Evolutionary conservation across 345 rosid species (phyloP).

Genomic region (Aurinia saxatilis): DNA sequence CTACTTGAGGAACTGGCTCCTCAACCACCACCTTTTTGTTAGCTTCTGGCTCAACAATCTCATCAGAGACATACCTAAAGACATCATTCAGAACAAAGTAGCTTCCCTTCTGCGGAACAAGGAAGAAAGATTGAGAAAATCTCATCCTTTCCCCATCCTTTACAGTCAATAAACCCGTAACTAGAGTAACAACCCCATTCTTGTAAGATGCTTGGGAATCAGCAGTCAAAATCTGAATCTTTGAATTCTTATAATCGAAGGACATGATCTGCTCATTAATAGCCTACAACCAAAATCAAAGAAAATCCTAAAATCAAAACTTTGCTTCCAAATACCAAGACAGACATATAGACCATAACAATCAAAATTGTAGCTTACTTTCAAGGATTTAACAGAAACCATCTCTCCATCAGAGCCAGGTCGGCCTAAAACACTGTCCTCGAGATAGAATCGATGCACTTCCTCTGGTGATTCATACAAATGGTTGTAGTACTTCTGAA

Average conservation of each 20-base stretch:
- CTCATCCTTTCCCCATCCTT: conserved; percentile 42
- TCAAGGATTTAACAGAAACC: conserved; percentile 53
- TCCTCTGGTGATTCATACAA: conserved; percentile 37
- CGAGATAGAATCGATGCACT: conserved; percentile 61
- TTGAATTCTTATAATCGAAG: conserved; percentile 40
- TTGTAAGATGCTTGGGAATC: conserved; percentile 60
- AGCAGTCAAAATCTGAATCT: conserved; percentile 53
- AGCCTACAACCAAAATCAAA: conserved; percentile 35
- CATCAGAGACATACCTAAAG: conserved; percentile 57
- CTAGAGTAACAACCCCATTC: conserved; percentile 59
- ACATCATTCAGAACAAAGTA: conserved; percentile 81
- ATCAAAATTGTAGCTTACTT: conserved; percentile 28
- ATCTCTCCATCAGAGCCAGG: conserved; percentile 53
- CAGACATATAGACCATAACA: background rate
- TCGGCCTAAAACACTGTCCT: conserved; percentile 56
- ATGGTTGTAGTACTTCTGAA: conserved; percentile 53
- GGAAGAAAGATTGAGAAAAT: conserved; percentile 70
- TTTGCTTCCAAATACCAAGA: too few relatives aligned
- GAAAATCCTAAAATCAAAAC: background rate
- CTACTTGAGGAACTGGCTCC: conserved; percentile 21
- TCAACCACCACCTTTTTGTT: conserved; percentile 18
- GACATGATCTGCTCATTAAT: conserved; percentile 65
- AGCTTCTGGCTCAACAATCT: conserved; percentile 28
- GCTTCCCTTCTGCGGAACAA: conserved; percentile 64
- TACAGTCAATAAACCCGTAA: conserved; percentile 60